Base-by-base conservation (phyloP, 495 filamentous ascomycete species). In the Pyrenopolyporus hunteri region DNA sequence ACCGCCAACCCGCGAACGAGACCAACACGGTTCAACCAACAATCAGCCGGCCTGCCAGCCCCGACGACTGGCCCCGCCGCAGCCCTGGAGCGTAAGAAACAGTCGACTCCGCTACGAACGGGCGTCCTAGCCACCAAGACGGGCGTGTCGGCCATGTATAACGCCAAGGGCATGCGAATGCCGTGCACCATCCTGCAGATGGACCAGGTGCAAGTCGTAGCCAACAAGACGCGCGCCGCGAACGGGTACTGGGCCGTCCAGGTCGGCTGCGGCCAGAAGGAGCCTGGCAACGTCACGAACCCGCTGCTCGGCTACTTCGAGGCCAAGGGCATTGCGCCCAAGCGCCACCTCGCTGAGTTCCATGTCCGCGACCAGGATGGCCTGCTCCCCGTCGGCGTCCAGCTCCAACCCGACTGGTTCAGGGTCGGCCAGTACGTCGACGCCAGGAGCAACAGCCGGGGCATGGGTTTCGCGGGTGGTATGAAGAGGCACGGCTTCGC, bases 211-310 rank as follows among this genome's bases (percentile, higher is more conserved):
- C 90, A 97, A 69, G 91, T 96, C 1, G 80, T 94, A 9, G 85
- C 87, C 33, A 85, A 89, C 73, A 97, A 97, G 82, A 94, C 90
- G 29, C 78, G 83, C 17, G 72, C 85, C 58, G 79, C 80, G 67
- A 87, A 98, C 74, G 94, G 93, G 5, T 98, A 98, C 75, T 96
- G 80, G 71, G 93, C 92, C 26, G 90, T 98, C 13, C 93, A 97
- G 75, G 78, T 98, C 37, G 94, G 94, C 11, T 76, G 82, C 19
- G 94, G 94, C 23, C 88, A 85, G 82, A 91, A 87, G 64, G 82
- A 86, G 42, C 74, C 89, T 13, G 80, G 74, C 37, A 96, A 95
- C 73, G 82, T 94, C 25, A 87, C 85, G 17, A 85, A 89, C 57
- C 85, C 94, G 5, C 73, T 91, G 75, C 76, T 97, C 28, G 94